phyloP scores from a whole-genome alignment of 441 rosid genomes.

The Syzygium syzygioides region DNA sequence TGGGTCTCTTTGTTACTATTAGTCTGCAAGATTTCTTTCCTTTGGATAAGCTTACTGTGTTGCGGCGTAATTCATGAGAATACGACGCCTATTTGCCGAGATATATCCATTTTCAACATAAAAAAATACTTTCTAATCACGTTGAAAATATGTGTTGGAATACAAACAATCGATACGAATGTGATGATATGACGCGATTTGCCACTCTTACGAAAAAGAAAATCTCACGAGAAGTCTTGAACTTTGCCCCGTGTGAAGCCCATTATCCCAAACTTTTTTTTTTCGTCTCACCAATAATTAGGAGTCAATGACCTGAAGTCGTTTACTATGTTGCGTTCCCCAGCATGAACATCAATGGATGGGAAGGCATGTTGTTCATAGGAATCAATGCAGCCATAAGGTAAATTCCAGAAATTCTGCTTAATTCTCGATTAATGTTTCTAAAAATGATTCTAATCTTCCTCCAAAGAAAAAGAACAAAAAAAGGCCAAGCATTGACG shows the following conservation, averaged over 20 bases:
- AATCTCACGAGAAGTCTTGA: background rate
- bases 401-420: slow-evolving; percentile 17
- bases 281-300: background rate
- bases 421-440: background rate
- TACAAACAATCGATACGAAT: background rate
- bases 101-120: background rate
- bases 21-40: background rate
- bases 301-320: background rate
- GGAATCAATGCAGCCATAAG: slow-evolving; percentile 89
- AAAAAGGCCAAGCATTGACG: background rate
- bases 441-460: background rate
- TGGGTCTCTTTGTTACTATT: slow-evolving; percentile 11
- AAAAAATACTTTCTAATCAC: background rate
- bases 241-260: background rate
- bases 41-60: background rate
- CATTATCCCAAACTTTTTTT: background rate
- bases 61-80: background rate
- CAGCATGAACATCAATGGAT: slow-evolving; percentile 95
- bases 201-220: background rate
- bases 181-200: background rate
- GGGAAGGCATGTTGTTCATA: slow-evolving; percentile 91
- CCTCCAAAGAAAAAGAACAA: background rate
- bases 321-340: background rate
- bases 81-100: background rate
- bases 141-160: background rate